Conservation (phyloP, 2,329 filamentous ascomycete species). For the Myotisia sp. region DNA sequence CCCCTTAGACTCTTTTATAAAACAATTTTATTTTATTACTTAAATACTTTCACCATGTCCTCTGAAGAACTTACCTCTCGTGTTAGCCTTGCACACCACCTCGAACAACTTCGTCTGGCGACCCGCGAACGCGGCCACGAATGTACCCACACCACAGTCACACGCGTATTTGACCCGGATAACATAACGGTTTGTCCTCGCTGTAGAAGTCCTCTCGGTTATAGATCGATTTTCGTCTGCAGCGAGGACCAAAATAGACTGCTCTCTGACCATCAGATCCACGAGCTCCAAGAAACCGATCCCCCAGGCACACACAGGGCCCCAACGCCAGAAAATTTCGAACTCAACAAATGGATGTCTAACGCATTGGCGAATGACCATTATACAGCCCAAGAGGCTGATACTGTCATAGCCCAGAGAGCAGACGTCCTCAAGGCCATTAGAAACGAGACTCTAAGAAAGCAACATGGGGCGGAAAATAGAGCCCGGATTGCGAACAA, state of each 20-base stretch:
- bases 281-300: slow-evolving; percentile 47
- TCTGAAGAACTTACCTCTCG: too few relatives aligned
- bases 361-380: slow-evolving; percentile 29
- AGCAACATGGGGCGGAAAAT: neutral
- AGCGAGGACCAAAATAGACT: slow-evolving; percentile 45
- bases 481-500: too few relatives aligned
- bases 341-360: slow-evolving; percentile 28
- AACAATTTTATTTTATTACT: too few relatives aligned
- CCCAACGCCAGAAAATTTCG: too few relatives aligned
- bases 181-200: slow-evolving; percentile 40
- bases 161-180: slow-evolving; percentile 41
- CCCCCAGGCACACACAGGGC: slow-evolving; percentile 9
- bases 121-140: slow-evolving; percentile 11
- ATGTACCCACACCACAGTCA: slow-evolving; percentile 57
- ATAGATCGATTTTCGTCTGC: slow-evolving; percentile 64
- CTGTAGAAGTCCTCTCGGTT: slow-evolving; percentile 42
- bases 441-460: neutral
- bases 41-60: too few relatives aligned
- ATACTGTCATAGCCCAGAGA: slow-evolving; percentile 31
- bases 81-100: too few relatives aligned
- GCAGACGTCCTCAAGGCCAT: slow-evolving; percentile 16
- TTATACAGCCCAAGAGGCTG: slow-evolving; percentile 31
- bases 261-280: slow-evolving; percentile 19
- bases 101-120: too few relatives aligned
- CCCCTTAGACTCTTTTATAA: too few relatives aligned